A percentile compares a stretch with the other conserved stretches of the same genome.
Evolutionary conservation across 441 rosid genomes (phyloP).

Genomic region (Jatropha multifida): DNA sequence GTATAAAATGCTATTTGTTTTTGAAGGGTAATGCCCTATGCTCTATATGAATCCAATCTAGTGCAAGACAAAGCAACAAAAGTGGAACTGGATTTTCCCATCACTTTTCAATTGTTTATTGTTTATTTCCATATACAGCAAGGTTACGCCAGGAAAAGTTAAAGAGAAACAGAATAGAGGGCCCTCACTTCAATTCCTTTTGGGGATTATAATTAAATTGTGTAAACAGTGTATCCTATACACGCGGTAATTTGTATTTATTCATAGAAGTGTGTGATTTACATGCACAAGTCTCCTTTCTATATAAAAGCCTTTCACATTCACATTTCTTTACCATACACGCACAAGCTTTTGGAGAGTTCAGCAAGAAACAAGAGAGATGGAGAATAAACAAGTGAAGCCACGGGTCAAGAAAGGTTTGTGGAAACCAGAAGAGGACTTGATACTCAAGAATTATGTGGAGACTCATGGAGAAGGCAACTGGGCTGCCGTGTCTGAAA

Average conservation of each 20-base stretch:
- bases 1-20: not conserved
- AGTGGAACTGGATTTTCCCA: constrained; percentile 18
- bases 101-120: not conserved
- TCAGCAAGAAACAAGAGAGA: constrained; percentile 16
- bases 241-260: constrained; percentile 11
- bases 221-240: not conserved
- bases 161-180: constrained; percentile 27
- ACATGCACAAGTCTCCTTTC: not conserved
- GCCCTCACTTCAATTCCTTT: constrained; percentile 23
- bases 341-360: not conserved
- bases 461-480: constrained; percentile 66
- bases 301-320: constrained; percentile 16
- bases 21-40: not conserved
- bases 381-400: constrained; percentile 42
- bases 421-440: constrained; percentile 75
- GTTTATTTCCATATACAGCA: constrained; percentile 11
- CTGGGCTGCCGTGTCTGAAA: constrained; percentile 53
- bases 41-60: constrained; percentile 1
- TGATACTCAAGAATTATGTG: constrained; percentile 55
- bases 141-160: constrained; percentile 18
- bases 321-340: not conserved
- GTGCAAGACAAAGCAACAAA: constrained; percentile 3
- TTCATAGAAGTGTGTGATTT: not conserved
- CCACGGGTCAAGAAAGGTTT: constrained; percentile 49
- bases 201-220: constrained; percentile 2